These are phyloP conservation scores for Eimeria praecox DNA, from an alignment of 169 alveolate species.

Conservation along the genomic window DNA sequence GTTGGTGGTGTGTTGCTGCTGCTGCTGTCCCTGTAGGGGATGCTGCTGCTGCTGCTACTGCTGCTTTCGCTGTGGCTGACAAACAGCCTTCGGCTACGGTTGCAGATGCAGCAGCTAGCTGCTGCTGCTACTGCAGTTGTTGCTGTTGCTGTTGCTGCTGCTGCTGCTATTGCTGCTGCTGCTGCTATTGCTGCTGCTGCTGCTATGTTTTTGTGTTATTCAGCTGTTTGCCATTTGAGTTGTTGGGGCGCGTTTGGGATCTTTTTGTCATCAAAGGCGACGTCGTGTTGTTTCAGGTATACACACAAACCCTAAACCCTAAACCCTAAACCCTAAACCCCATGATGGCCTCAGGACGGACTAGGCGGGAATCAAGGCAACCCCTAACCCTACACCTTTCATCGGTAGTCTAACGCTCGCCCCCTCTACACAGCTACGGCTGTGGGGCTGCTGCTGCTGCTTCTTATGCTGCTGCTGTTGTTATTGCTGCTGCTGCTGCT, in stretches of 20 bases:
- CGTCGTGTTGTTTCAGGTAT: constrained; percentile 72
- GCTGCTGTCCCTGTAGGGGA: neutral
- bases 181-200: constrained; percentile 6
- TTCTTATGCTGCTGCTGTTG: neutral
- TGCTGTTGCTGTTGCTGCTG: neutral
- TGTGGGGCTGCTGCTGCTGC: neutral
- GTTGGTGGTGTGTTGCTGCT: neutral
- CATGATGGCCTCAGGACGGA: no score
- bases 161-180: neutral
- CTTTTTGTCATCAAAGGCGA: constrained; percentile 75
- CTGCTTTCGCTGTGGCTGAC: neutral
- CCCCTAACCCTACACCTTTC: neutral
- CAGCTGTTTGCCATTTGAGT: constrained; percentile 78
- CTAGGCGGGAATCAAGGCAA: no score
- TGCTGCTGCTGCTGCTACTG: neutral
- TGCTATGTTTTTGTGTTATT: neutral
- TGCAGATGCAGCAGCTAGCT: neutral
- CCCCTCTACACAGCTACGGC: no score
- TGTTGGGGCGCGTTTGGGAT: constrained; percentile 81
- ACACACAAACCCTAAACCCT: neutral
- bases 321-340: constrained; percentile 27
- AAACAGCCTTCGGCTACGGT: no score
- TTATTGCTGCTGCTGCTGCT: constrained; percentile 7
- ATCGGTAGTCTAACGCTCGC: neutral
- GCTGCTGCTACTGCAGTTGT: neutral